These are phyloP conservation scores for Orobanche coerulescens DNA, from an alignment of 257 asterid species.

Conservation along the genomic window DNA sequence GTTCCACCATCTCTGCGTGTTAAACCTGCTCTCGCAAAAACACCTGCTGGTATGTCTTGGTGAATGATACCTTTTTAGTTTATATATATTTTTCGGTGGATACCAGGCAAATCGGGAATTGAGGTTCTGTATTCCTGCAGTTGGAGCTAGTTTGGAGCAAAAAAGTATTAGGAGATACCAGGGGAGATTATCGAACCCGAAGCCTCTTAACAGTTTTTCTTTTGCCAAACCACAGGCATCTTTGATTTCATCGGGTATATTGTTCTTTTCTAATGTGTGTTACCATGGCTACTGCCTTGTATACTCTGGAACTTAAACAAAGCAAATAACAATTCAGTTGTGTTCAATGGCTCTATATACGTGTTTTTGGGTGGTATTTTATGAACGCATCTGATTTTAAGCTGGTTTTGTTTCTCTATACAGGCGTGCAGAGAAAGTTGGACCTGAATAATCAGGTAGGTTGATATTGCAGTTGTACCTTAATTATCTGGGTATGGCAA, in stretches of 20 bases:
- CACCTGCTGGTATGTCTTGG: conserved; percentile 58
- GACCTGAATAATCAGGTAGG: conserved; percentile 58
- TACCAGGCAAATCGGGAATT: neutral
- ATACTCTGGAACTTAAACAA: neutral
- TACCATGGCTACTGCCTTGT: conserved; percentile 5
- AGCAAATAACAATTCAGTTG: neutral
- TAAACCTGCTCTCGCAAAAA: conserved; percentile 38
- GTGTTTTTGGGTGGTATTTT: neutral
- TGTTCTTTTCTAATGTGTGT: neutral
- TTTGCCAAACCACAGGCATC: conserved; percentile 42
- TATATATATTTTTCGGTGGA: neutral
- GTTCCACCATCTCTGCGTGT: conserved; percentile 55
- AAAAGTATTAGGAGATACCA: conserved; percentile 37
- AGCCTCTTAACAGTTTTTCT: conserved; percentile 38
- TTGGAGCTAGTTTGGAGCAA: conserved; percentile 39
- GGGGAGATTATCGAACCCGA: conserved; percentile 34
- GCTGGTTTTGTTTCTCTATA: conserved; percentile 4
- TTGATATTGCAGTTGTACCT: neutral
- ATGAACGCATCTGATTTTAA: conserved; percentile 14
- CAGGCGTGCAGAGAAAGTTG: conserved; percentile 87
- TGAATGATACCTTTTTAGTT: neutral
- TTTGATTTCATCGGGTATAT: conserved; percentile 49
- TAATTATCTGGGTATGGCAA: neutral
- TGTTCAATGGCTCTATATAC: neutral
- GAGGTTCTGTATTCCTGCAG: conserved; percentile 25